Base-by-base conservation (phyloP, 305 asterid genomes). In the Fraxinus platypoda region DNA sequence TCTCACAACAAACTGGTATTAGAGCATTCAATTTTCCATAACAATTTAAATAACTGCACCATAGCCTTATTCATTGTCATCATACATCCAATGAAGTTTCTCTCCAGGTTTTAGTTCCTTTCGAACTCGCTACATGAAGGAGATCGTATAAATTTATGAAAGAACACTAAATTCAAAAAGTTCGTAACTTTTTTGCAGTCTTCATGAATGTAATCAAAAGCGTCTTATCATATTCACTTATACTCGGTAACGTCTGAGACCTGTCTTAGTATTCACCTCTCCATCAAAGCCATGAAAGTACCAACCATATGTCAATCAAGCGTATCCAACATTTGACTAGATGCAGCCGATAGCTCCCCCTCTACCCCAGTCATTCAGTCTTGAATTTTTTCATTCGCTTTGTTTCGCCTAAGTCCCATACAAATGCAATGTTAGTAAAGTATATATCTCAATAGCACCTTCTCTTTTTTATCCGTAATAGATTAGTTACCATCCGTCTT, bases 211-310 rank as follows among this genome's bases (percentile, higher is more conserved):
- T 46, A 46, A 46, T 46, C 54, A 64, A 66, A 33, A 78, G 41
- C 9, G 66, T 70, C 31, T 62, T 57, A 75, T 35, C 78, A 30
- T 64, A 43, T 77, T 70, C 82, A 91, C 97, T 91, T 91, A 95
- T 97, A 96, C 86, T 95, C 97, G 11, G 98, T 94, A 81, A 43
- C 17, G 15, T 43, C 1, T 43, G 17, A 12, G 52, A 11, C 17
- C 52, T 43, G 12, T 43, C 52, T 15, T 43, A 11, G 17, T 43
- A 43, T 43, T 3, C 13, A 11, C 15, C 52, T 11, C 52, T 41
- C 49, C 52, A 11, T 3, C 52, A 43, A 43, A 43, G 52, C 52
- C 52, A 43, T 43, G 4, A 43, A 41, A 41, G 15, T 41, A 41
- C 49, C 49, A 41, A 41, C 49, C 49, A 41, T 2, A 41, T 9